Percentiles rank a stretch among this genome's conserved stretches.
Conservation (phyloP, 495 filamentous ascomycete species). For the Darksidea phi region DNA sequence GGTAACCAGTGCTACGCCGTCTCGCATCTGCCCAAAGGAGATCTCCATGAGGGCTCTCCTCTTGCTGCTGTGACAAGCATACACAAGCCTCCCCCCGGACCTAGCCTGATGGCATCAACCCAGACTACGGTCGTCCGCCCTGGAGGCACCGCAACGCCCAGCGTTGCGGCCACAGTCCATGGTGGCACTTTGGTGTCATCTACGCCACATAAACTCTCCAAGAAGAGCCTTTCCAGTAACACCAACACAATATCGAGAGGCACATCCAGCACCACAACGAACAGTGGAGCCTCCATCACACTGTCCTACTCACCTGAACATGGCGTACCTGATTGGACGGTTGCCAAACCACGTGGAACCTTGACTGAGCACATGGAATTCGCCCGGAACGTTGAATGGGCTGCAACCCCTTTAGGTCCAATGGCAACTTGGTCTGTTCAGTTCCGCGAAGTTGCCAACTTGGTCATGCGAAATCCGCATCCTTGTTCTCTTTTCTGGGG, state of each 20-base stretch:
- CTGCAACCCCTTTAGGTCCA: slow-evolving; percentile 27
- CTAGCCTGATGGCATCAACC: not conserved
- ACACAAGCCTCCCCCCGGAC: not conserved
- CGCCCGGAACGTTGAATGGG: slow-evolving; percentile 36
- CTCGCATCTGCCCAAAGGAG: slow-evolving; percentile 9
- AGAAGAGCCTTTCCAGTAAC: not conserved
- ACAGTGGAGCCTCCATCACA: slow-evolving; percentile 6
- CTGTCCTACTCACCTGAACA: slow-evolving; percentile 11
- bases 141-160: no score
- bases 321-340: slow-evolving; percentile 42
- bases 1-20: slow-evolving; percentile 38
- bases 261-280: slow-evolving; percentile 3
- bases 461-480: slow-evolving; percentile 28
- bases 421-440: slow-evolving; percentile 24
- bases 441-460: slow-evolving; percentile 25
- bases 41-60: not conserved
- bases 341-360: slow-evolving; percentile 14
- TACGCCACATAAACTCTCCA: not conserved
- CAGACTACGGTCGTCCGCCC: not conserved
- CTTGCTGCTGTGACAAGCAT: not conserved
- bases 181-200: slow-evolving; percentile 5
- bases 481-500: slow-evolving; percentile 30
- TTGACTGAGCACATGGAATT: slow-evolving; percentile 38
- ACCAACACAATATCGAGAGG: not conserved
- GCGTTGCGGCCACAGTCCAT: not conserved